Conservation (phyloP, 2,329 filamentous ascomycete genomes). For the Mycogone perniciosa region DNA sequence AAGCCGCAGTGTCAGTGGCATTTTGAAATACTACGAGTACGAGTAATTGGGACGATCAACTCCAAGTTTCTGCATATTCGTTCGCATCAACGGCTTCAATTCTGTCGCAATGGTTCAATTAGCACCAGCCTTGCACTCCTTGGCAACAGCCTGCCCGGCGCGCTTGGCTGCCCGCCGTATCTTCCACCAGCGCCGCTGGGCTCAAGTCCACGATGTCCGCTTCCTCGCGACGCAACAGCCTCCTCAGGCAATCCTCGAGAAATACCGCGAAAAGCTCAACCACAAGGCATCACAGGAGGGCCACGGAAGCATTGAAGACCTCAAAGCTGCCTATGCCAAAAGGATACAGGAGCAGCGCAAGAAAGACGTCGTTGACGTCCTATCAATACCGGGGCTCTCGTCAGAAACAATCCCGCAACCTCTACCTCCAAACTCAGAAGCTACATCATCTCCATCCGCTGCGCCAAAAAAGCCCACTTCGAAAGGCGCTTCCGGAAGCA, state of each 20-base stretch:
- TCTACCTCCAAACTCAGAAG: constrained; percentile 19
- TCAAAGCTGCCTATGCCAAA: constrained; percentile 78
- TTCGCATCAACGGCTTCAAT: neutral
- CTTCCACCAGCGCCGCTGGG: constrained; percentile 67
- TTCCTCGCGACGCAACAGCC: constrained; percentile 76
- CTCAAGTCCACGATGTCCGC: constrained; percentile 85
- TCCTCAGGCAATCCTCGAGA: constrained; percentile 65
- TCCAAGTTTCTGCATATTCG: neutral
- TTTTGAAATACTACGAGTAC: neutral
- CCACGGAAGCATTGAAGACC: constrained; percentile 61
- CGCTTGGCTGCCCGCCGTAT: constrained; percentile 23
- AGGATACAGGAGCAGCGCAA: constrained; percentile 70
- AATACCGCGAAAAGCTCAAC: constrained; percentile 80
- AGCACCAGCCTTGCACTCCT: constrained; percentile 40
- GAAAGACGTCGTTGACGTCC: constrained; percentile 52
- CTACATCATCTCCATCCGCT: neutral
- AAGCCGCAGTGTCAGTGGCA: constrained; percentile 1
- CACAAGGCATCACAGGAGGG: constrained; percentile 71
- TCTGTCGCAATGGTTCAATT: constrained; percentile 24
- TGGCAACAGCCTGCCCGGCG: constrained; percentile 30
- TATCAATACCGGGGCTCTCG: constrained; percentile 17
- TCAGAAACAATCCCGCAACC: constrained; percentile 28
- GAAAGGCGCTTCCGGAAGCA: constrained; percentile 16
- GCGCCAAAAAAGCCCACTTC: constrained; percentile 13
- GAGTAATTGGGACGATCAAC: neutral